phyloP scores from a whole-genome alignment of 768 basidiomycete genomes.

The Rhodotorula taiwanensis region DNA sequence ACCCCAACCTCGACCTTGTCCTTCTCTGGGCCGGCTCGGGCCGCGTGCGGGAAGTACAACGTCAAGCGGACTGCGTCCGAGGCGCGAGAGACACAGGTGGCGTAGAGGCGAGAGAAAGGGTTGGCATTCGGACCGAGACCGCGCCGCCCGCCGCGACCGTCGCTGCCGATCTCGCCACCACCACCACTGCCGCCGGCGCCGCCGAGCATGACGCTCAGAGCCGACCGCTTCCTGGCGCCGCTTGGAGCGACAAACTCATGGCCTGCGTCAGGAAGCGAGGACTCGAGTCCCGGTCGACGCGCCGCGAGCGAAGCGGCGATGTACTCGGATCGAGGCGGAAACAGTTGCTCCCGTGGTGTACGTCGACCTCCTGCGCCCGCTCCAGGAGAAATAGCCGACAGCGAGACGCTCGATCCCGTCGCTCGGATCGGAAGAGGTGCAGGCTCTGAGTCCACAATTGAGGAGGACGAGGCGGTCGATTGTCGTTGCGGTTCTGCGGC shows the following conservation, averaged over 20 bases:
- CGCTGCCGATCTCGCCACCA: neutral
- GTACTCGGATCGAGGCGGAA: constrained; percentile 6
- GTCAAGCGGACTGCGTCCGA: constrained; percentile 63
- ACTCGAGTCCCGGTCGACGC: neutral
- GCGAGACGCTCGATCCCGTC: too few species aligned
- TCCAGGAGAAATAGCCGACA: too few species aligned
- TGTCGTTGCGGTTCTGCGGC: neutral
- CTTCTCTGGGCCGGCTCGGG: constrained; percentile 48
- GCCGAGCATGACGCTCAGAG: constrained; percentile 7
- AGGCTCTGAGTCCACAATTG: too few species aligned
- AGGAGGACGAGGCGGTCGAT: neutral
- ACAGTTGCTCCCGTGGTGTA: neutral
- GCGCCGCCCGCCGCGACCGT: neutral
- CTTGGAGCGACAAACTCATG: too few species aligned
- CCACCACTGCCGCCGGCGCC: constrained; percentile 23
- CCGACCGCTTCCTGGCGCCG: neutral
- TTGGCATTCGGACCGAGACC: constrained; percentile 52
- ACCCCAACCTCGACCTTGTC: constrained; percentile 66
- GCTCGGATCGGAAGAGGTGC: too few species aligned
- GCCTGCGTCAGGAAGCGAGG: too few species aligned
- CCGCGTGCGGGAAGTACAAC: constrained; percentile 74
- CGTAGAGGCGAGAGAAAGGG: constrained; percentile 82
- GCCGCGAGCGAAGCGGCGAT: neutral
- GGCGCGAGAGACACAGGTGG: constrained; percentile 54
- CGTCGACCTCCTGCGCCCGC: neutral